phyloP scores from a whole-genome alignment of 1,139 yeast genomes.

The Yamadazyma sp. region DNA sequence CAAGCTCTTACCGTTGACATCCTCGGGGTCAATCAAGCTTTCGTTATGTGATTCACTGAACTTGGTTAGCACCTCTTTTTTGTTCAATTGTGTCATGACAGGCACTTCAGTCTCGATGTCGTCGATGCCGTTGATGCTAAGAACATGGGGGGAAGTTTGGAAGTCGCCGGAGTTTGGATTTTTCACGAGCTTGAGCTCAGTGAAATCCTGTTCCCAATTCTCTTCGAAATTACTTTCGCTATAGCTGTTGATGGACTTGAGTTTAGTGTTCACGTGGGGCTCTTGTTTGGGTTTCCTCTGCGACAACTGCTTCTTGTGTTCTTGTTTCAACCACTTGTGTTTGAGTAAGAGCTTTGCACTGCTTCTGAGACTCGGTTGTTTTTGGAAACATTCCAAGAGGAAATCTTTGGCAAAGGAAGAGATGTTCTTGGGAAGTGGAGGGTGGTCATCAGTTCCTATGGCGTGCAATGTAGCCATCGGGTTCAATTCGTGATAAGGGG shows the following conservation, averaged over 20 bases:
- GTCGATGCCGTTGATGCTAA: not conserved
- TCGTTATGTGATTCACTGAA: slow-evolving; percentile 30
- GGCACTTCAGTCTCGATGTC: not conserved
- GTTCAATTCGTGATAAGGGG: slow-evolving; percentile 81
- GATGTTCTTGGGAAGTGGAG: slow-evolving; percentile 68
- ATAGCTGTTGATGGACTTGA: slow-evolving; percentile 22
- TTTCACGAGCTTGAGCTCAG: slow-evolving; percentile 16
- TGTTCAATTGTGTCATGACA: slow-evolving; percentile 15
- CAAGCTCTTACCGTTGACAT: slow-evolving; percentile 4
- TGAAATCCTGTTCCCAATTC: slow-evolving; percentile 39
- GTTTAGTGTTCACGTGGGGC: not conserved
- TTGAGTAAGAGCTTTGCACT: slow-evolving; percentile 55
- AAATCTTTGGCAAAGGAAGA: slow-evolving; percentile 62
- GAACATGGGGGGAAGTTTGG: not conserved
- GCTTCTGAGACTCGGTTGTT: slow-evolving; percentile 62
- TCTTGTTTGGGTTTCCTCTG: not conserved
- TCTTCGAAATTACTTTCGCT: slow-evolving; percentile 23
- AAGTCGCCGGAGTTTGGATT: not conserved
- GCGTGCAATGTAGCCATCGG: slow-evolving; percentile 93
- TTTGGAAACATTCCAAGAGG: slow-evolving; percentile 73
- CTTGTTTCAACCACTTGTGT: slow-evolving; percentile 58
- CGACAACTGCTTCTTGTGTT: not conserved
- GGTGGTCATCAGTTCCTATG: slow-evolving; percentile 80
- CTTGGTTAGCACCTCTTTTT: slow-evolving; percentile 30
- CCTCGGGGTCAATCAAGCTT: slow-evolving; percentile 5